Base-by-base conservation (phyloP, 441 rosid species). In the Raphanus hybrid region DNA sequence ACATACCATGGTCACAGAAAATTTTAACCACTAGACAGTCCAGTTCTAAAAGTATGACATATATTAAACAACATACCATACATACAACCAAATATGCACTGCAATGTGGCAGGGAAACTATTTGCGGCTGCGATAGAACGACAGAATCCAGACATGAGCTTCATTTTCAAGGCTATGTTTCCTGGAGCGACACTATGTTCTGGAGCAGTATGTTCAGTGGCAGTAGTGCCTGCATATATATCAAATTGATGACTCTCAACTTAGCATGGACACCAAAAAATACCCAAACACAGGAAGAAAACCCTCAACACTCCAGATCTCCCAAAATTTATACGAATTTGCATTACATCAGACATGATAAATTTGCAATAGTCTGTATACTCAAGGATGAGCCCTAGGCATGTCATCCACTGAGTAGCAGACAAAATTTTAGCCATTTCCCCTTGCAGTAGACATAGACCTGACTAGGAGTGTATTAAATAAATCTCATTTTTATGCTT, bases 51-150 rank as follows among this genome's bases (percentile, higher is more conserved):
- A 32, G 12, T 35, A 64, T 16, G 39, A 11, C 45, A 68, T 70
- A 76, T 27, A 48, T 26, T 62, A 60, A 70, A 54, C 45, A 35
- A 50, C 81, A 60, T 95, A 91, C 99, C 98, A 82, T 83, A 90
- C 80, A 93, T 95, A 86, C 98, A 93, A 60, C 93, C 92, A 85
- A 95, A 95, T 74, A 93, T 95, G 86, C 98, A 91, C 82, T 93
- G 99, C 87, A 95, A 86, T 67, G 99, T 90, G 69, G 87, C 88
- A 48, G 99, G 99, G 75, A 95, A 95, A 81, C 90, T 93, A 83
- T 90, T 93, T 74, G 99, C 97, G 1, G 99, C 97, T 32, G 91
- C 80, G 61, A 93, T 86, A 67, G 99, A 93, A 74, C 90, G 91
- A 69, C 95, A 93, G 81, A 93, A 93, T 41, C 83, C 81, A 81